Evolutionary conservation across 2,329 filamentous ascomycete genomes (phyloP).

Genomic region (Calonectria fujianensis): DNA sequence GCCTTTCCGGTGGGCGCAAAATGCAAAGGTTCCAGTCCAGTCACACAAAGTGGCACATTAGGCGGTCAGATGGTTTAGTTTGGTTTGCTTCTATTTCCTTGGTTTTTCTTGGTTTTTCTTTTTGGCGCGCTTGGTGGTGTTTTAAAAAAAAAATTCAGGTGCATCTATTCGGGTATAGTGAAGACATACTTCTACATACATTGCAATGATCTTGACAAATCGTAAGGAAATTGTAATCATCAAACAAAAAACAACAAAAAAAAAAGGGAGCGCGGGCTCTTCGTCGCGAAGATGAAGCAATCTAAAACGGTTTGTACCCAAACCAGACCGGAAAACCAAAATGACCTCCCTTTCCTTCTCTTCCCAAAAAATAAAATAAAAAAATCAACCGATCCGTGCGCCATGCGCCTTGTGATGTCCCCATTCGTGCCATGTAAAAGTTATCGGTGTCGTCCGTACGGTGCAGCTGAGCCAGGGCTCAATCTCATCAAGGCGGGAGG

Average conservation of each 20-base stretch:
- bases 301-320: conserved; percentile 52
- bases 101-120: conserved; percentile 19
- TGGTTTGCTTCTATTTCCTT: conserved; percentile 16
- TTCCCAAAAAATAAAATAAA: neutral
- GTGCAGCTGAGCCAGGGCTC: conserved; percentile 45
- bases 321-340: conserved; percentile 41
- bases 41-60: conserved; percentile 24
- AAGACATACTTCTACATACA: conserved; percentile 42
- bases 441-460: conserved; percentile 51
- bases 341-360: conserved; percentile 22
- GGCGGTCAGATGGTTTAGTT: conserved; percentile 33
- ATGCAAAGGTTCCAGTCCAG: conserved; percentile 25
- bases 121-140: neutral
- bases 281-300: conserved; percentile 59
- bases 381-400: conserved; percentile 7
- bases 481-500: conserved; percentile 44
- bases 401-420: conserved; percentile 27
- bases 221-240: conserved; percentile 25
- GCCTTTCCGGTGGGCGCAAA: conserved; percentile 20
- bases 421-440: conserved; percentile 40
- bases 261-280: conserved; percentile 53
- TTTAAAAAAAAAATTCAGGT: conserved; percentile 7
- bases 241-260: conserved; percentile 40
- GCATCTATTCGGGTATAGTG: conserved; percentile 52
- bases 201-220: conserved; percentile 39